Percentiles rank a stretch among this genome's conserved stretches.
Conservation (phyloP, 148 eudicot species). For the Silene conica region DNA sequence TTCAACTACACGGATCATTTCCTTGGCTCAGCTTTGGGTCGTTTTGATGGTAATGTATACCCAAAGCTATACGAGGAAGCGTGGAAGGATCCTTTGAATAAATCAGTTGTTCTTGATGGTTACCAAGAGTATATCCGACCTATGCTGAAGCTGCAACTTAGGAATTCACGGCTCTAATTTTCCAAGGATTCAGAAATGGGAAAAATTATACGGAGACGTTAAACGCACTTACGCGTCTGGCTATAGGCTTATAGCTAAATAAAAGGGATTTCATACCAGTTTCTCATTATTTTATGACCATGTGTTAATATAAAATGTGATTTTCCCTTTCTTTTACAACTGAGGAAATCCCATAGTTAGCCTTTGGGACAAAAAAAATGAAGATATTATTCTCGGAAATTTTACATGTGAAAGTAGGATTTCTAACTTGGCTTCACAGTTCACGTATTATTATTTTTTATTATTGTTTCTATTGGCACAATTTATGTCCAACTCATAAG, state of each 20-base stretch:
- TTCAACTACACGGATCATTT: constrained; percentile 91
- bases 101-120: constrained; percentile 75
- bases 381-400: no score
- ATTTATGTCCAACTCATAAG: no score
- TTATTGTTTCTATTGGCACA: no score
- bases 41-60: constrained; percentile 91
- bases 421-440: no score
- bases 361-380: no score
- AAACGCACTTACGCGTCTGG: not conserved
- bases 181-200: not conserved
- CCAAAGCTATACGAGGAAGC: constrained; percentile 93
- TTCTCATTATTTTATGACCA: no score
- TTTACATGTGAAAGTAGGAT: no score
- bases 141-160: constrained; percentile 66
- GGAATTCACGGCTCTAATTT: constrained; percentile 48
- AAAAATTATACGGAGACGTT: not conserved
- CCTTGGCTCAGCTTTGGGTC: constrained; percentile 83
- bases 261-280: not conserved
- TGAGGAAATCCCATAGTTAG: no score
- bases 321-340: no score
- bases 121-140: constrained; percentile 71
- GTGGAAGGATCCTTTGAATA: constrained; percentile 87
- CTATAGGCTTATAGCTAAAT: not conserved
- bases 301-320: no score
- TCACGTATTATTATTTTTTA: no score